Evolutionary conservation across 1,139 yeast genomes (phyloP), one percentile per base, ranked within the genome.

Genomic region (Pichia sp.): DNA sequence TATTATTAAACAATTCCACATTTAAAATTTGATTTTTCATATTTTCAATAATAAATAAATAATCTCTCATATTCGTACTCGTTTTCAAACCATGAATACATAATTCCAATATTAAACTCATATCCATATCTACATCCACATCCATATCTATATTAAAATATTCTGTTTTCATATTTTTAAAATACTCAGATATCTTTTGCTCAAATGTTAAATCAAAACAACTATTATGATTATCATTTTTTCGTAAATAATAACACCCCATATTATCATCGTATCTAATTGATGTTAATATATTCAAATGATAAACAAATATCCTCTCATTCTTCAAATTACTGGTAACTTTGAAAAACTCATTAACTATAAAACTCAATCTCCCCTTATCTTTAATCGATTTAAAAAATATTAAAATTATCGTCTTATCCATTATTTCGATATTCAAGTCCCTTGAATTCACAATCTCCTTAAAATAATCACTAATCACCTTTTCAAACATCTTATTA

Each of bases 11-110:
- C 11, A 88, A 68, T 19, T 72, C 73, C 57, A 83, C 67, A 60
- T 84, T 84, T 4, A 90, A 73, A 38, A 89, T 64, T 63, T 88
- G 96, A 0, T 87, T 78, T 59, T 89, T 83, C 53, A 86, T 74
- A 65, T 85, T 90, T 0, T 86, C 80, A 74, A 87, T 73, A 1
- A 82, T 67, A 61, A 74, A 84, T 0, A 90, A 80, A 62, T 82
- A 87, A 1, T 82, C 67, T 56, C 85, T 93, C 91, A 93, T 87
- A 53, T 79, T 76, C 27, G 78, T 71, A 43, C 83, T 84, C 16
- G 73, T 70, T n/a, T 74, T 76, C 61, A 85, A 66, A 0, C 84
- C 71, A 16, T 70, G 68, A 19, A 78, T 66, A 2, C 83, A 79
- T 16, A 80, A 59, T 3, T 73, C 66, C 10, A 85, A 19, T 10